Evolutionary conservation across 495 filamentous ascomycete species (phyloP), one percentile per base, ranked within the genome.

Genomic region (Aspergillus asperescens): DNA sequence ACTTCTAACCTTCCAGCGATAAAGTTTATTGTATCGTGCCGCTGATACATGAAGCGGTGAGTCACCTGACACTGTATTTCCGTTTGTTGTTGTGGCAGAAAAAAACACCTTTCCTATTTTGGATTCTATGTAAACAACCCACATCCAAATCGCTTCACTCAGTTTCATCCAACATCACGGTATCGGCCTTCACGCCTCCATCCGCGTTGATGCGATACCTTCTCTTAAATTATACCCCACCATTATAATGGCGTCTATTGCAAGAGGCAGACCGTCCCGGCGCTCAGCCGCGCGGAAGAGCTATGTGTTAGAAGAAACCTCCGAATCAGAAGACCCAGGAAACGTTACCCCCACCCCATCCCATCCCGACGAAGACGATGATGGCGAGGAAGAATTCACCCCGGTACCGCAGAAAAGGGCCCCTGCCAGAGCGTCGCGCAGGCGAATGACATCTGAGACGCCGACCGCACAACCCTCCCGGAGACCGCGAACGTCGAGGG

Each of bases 361-460:
- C 32, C 60, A 68, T 39, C 61, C 63, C 41, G 62, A 71, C 15
- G 74, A 69, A 47, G 76, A 75, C 47, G 71, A 79, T 15, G 73
- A 82, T 4, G 79, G 84, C 22, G 81, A 86, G n/a, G 83, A 81
- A 32, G 88, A 92, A 19, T 93, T 88, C 56, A 88, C 87, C 13
- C 89, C 88, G 7, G 87, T 84, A 13, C 83, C 88, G 38, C 61
- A 66, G 32, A 71, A 70, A 37, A 34, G 43, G 66, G 71, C 57
- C 71, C 58, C 54, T 73, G 61, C 59, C 63, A 65, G 75, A 73
- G 64, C 59, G 58, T 72, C 71, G 52, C 72, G 76, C 50, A 78
- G 76, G 64, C 77, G 79, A 69, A 81, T 76, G 74, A 79, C 77
- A 0, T 72, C 81, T 24, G 78, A 83, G n/a, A 62, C 66, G 25